A percentile compares a stretch with the other conserved stretches of the same genome.
These are phyloP conservation scores for Quercus engelmannii DNA, from an alignment of 306 rosid species.

Conservation along the genomic window DNA sequence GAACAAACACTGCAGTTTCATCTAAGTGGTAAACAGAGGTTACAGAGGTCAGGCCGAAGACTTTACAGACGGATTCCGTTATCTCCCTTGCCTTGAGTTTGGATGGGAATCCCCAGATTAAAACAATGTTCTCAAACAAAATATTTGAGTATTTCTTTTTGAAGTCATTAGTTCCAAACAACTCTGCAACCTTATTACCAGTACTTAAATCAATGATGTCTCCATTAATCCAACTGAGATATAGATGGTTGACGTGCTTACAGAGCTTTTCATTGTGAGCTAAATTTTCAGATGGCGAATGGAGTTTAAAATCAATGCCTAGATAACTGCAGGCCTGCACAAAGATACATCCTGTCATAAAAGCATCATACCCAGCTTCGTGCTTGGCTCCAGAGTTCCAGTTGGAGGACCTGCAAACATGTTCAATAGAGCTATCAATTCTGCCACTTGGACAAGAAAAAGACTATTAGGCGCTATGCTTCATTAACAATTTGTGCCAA, in stretches of 20 bases:
- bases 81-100: slow-evolving; percentile 60
- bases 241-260: slow-evolving; percentile 65
- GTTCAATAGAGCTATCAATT: slow-evolving; percentile 9
- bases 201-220: slow-evolving; percentile 75
- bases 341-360: slow-evolving; percentile 95
- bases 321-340: slow-evolving; percentile 74
- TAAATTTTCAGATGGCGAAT: slow-evolving; percentile 43
- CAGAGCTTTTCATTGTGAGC: slow-evolving; percentile 54
- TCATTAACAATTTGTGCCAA: background rate
- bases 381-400: slow-evolving; percentile 98
- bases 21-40: slow-evolving; percentile 69
- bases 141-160: slow-evolving; percentile 44
- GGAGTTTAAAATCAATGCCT: slow-evolving; percentile 59
- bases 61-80: slow-evolving; percentile 54
- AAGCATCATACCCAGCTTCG: slow-evolving; percentile 98
- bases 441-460: slow-evolving; percentile 4
- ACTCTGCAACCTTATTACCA: slow-evolving; percentile 43
- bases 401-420: slow-evolving; percentile 65
- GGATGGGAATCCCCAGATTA: slow-evolving; percentile 77
- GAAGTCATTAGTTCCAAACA: slow-evolving; percentile 23
- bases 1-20: slow-evolving; percentile 66
- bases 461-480: background rate
- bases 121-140: slow-evolving; percentile 59
- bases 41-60: slow-evolving; percentile 53
- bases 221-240: slow-evolving; percentile 74